phyloP scores from a whole-genome alignment of 108 stramenopile genomes.

The Discostella pseudostelligera region DNA sequence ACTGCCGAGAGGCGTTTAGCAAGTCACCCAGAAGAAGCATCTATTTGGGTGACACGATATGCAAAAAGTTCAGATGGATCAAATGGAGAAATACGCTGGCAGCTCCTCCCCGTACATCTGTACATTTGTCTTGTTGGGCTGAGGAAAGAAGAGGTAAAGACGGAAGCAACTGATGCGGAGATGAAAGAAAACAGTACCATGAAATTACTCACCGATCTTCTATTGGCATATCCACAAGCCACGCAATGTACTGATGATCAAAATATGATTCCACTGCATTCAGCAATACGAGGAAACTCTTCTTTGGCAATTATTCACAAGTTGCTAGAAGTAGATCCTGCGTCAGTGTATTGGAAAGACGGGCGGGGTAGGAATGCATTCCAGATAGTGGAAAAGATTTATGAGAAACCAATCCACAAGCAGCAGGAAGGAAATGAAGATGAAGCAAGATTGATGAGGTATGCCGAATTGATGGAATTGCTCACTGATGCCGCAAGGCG shows the following conservation, averaged over 20 bases:
- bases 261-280: constrained; percentile 38
- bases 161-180: background rate
- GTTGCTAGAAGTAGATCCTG: constrained; percentile 19
- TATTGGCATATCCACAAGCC: constrained; percentile 24
- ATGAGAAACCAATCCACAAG: constrained; percentile 13
- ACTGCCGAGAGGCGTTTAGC: constrained; percentile 14
- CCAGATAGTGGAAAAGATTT: constrained; percentile 17
- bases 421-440: constrained; percentile 5
- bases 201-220: constrained; percentile 22
- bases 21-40: constrained; percentile 39
- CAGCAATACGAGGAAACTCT: constrained; percentile 32
- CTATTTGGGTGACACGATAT: constrained; percentile 33
- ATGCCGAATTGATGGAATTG: constrained; percentile 13
- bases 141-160: background rate
- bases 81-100: constrained; percentile 22
- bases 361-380: constrained; percentile 31
- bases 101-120: constrained; percentile 41
- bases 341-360: constrained; percentile 29
- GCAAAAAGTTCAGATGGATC: background rate
- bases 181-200: constrained; percentile 5
- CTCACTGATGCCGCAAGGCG: constrained; percentile 16
- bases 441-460: constrained; percentile 5
- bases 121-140: constrained; percentile 17
- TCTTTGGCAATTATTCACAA: constrained; percentile 16
- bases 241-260: constrained; percentile 39